Evolutionary conservation across 371 early-diverging fungal genomes (phyloP), one percentile per base, ranked within the genome.

Genomic region (Zychaea mexicana): DNA sequence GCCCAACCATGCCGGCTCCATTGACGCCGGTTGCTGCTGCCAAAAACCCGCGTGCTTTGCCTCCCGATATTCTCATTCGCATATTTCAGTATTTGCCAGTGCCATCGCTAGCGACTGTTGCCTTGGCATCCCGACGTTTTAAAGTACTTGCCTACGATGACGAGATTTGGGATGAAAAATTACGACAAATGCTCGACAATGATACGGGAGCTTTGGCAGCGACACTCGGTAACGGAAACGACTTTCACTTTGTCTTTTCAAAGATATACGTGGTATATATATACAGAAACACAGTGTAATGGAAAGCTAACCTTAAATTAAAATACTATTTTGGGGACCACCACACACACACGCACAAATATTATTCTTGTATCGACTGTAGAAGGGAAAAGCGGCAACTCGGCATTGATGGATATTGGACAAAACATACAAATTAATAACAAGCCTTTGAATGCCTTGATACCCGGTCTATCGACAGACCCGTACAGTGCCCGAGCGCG

Each of bases 121-220:
- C 87, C 21, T 61, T 76, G 53, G 84, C 73, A 8, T 85, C 84
- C 30, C 81, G 88, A 66, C 78, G 86, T 2, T 85, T 86, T 67
- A 88, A 88, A 66, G 87, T 88, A 22, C 73, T 88, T 27, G 84
- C 74, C 45, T 85, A 86, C 59, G 83, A 87, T 56, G 88, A 88
- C 67, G 87, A 85, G 59, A 81, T 88, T 49, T 88, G 86, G 85
- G 83, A 85, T 55, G 76, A 64, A 7, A 85, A 85, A 59, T 59
- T 88, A n/a, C 60, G 63, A 1, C 49, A 62, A 6, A 80, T 80
- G 72, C 57, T 74, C 26, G 61, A 70, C n/a, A 68, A 67, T 22
- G 75, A 80, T 38, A 71, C 71, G 30, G 75, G 76, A 3, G 70
- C 68, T 28, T 49, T 76, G 10, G 64, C 72, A n/a, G 68, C 58